A percentile compares a stretch with the other conserved stretches of the same genome.
These are phyloP conservation scores for Fomitopsis betulina DNA, from an alignment of 1,284 basidiomycete species.

Conservation along the genomic window DNA sequence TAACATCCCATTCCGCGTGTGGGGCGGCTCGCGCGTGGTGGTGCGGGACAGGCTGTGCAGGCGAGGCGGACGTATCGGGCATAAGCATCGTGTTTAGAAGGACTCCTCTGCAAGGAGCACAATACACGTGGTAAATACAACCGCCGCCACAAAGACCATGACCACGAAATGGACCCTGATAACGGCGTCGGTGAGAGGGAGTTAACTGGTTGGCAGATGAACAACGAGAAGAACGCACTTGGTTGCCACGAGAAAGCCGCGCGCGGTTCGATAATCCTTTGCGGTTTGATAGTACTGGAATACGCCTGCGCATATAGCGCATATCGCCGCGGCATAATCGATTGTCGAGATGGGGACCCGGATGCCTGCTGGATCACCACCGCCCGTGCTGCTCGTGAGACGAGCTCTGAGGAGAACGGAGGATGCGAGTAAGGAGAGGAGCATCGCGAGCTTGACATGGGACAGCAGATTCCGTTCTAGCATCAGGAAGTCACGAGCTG, in stretches of 20 bases:
- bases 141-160: constrained; percentile 17
- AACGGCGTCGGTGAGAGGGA: background rate
- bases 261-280: constrained; percentile 48
- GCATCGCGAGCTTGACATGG: constrained; percentile 57
- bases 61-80: background rate
- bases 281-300: constrained; percentile 63
- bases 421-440: constrained; percentile 59
- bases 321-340: constrained; percentile 39
- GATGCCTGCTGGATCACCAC: constrained; percentile 19
- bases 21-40: background rate
- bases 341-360: constrained; percentile 26
- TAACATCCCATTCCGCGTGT: background rate
- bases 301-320: constrained; percentile 49
- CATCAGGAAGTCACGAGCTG: constrained; percentile 69
- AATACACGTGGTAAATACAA: constrained; percentile 22
- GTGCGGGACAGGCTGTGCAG: background rate
- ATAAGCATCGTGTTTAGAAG: constrained; percentile 1
- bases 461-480: constrained; percentile 69
- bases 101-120: constrained; percentile 18
- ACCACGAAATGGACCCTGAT: constrained; percentile 18
- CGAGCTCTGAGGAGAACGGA: constrained; percentile 58
- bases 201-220: constrained; percentile 3
- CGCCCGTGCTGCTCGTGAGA: constrained; percentile 37
- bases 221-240: constrained; percentile 41
- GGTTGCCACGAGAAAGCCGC: constrained; percentile 53